A percentile compares a stretch with the other conserved stretches of the same genome.
phyloP scores from a whole-genome alignment of 2,329 filamentous ascomycete genomes.

The Emmonsia crescens region DNA sequence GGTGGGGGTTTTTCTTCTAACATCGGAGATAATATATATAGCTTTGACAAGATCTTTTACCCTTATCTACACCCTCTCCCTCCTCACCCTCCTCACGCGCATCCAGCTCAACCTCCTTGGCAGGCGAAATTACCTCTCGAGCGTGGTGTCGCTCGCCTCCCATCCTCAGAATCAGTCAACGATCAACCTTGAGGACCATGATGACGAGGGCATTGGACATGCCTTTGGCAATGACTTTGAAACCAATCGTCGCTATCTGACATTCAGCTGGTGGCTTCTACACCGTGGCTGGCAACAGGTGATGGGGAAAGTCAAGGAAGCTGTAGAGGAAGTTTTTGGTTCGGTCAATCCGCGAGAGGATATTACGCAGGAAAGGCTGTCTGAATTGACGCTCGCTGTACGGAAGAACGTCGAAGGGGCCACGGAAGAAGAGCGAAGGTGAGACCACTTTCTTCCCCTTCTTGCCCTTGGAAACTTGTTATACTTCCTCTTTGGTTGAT shows the following conservation, averaged over 20 bases:
- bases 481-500: slow-evolving; percentile 2
- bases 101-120: slow-evolving; percentile 96
- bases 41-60: slow-evolving; percentile 87
- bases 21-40: slow-evolving; percentile 25
- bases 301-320: slow-evolving; percentile 68
- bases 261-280: slow-evolving; percentile 96
- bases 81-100: slow-evolving; percentile 83
- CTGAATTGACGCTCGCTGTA: slow-evolving; percentile 70
- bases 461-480: not conserved
- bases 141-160: slow-evolving; percentile 80
- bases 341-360: slow-evolving; percentile 79
- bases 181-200: slow-evolving; percentile 86
- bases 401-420: slow-evolving; percentile 73
- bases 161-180: slow-evolving; percentile 58
- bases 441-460: not conserved
- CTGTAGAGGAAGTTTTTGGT: slow-evolving; percentile 85
- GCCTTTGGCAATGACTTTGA: slow-evolving; percentile 89
- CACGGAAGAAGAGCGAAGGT: slow-evolving; percentile 52
- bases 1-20: not conserved
- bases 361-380: slow-evolving; percentile 67
- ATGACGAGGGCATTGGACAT: slow-evolving; percentile 71
- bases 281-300: slow-evolving; percentile 81
- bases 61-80: slow-evolving; percentile 77
- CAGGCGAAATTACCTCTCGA: slow-evolving; percentile 88
- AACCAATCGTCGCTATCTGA: slow-evolving; percentile 87